Evolutionary conservation across 306 rosid genomes (phyloP), one percentile per base, ranked within the genome.

Genomic region (Glycine latifolia): DNA sequence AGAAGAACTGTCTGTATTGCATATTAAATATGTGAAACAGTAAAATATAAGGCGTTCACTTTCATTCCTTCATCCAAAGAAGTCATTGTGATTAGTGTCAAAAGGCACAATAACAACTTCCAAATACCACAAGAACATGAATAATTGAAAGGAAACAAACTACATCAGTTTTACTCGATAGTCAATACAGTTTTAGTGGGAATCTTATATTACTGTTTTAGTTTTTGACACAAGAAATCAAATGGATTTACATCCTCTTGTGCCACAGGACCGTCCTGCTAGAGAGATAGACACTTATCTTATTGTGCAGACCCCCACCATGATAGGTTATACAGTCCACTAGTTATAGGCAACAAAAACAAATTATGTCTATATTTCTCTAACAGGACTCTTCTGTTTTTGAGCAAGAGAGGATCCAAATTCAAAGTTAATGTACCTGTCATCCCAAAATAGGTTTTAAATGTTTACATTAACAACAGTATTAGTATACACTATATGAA

Each of bases 111-210:
- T 10, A 61, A 41, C 6, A 60, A 39, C 41, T 39, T 39, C 44
- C 44, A 4, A 4, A 39, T 39, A 39, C 44, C 44, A 39, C 6
- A 39, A 39, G 44, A 39, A 4, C 7, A 5, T 39, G 44, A 39
- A 39, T 39, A 39, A 50, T 59, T 63, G 16, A 50, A 62, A 53
- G 58, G 17, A 81, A 53, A 73, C 75, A 65, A 81, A 67, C 67
- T 41, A 20, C 60, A 53, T 20, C 3, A 8, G 16, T 15, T 53
- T 49, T 37, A 12, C 10, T 54, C 46, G 46, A 71, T 7, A 11
- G 8, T 54, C 46, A 58, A 71, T 7, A 11, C 13, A 79, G 26
- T n/a, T 60, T 47, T 5, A 35, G 14, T 10, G 70, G 39, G 55
- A 71, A 71, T 59, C 20, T 59, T 58, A 12, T 2, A 71, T 50